Base-by-base conservation (phyloP, 139 green algal species). In the Diplosphaera chodatii region DNA sequence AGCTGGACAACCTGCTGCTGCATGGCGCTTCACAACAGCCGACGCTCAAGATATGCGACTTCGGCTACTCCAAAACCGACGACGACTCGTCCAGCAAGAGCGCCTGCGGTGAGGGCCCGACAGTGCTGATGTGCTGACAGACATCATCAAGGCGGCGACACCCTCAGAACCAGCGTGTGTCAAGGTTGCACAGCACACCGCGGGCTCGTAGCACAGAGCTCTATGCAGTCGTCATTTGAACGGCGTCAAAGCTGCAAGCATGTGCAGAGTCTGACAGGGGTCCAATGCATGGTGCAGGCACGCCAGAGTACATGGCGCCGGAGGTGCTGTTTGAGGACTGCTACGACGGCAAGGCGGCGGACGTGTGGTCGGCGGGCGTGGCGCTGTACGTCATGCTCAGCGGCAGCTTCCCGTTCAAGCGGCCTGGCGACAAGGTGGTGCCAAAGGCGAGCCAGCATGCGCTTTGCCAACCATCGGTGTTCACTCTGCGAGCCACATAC, bases 41-140 rank as follows among this genome's bases (percentile, higher is more conserved):
- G 33, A 78, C 87, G 40, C 69, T 97, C 6, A 97, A 97, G 78
- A 90, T 97, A 28, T 97, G 91, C 77, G 91, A 97, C 78, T 97
- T 97, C 87, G 91, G 91, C 0, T 92, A 93, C 80, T 88, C 79
- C 25, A 95, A 93, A 71, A 75, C 84, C 66, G 72, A 89, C 21
- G 82, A 92, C 55, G 79, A 93, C 77, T 89, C 80, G 4, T 68
- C 86, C 5, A 82, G 87, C 59, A 84, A 80, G 59, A 77, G 64
- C 6, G 30, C 48, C 10, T 59, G 48, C 48, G 48, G 48, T n/a
- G 16, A 10, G 48, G 13, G 8, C 6, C 8, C 8, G 6, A 48
- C 37, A 48, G 6, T 59, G 8, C 48, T n/a, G 13, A 27, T 25
- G 25, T 59, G 16, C 48, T 13, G 16, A 59, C 48, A n/a, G 13